phyloP scores from a whole-genome alignment of 495 filamentous ascomycete genomes.

The Trichoderma reesei region DNA sequence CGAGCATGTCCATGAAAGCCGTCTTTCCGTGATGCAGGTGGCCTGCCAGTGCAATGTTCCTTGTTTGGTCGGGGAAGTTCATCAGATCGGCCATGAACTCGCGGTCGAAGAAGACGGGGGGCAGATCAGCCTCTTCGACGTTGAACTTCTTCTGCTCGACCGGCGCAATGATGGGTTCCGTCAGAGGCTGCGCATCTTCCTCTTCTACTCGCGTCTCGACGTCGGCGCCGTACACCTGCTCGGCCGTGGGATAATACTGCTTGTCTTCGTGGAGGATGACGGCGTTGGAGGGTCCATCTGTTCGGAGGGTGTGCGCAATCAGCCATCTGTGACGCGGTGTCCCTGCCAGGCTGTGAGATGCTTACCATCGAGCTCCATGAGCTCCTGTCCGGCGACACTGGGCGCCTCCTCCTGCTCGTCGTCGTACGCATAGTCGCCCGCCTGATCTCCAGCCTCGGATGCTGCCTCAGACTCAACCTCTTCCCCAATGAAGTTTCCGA shows the following conservation, averaged over 20 bases:
- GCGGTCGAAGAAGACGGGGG: slow-evolving; percentile 75
- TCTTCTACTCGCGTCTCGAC: slow-evolving; percentile 96
- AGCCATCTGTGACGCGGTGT: slow-evolving; percentile 6
- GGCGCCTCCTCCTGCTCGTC: slow-evolving; percentile 58
- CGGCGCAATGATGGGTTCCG: slow-evolving; percentile 87
- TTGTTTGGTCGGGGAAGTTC: slow-evolving; percentile 87
- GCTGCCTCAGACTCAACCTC: slow-evolving; percentile 77
- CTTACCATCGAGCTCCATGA: slow-evolving; percentile 89
- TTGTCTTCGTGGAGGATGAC: slow-evolving; percentile 97
- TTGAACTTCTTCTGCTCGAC: slow-evolving; percentile 92
- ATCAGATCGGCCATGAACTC: slow-evolving; percentile 90
- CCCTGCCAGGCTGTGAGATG: background rate
- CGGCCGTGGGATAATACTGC: slow-evolving; percentile 95
- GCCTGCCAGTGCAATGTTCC: slow-evolving; percentile 84
- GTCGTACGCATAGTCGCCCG: slow-evolving; percentile 71
- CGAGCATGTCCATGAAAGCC: slow-evolving; percentile 96
- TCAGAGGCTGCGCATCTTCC: slow-evolving; percentile 88
- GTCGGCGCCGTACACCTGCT: slow-evolving; percentile 86
- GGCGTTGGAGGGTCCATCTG: slow-evolving; percentile 91
- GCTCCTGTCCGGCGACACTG: slow-evolving; percentile 59
- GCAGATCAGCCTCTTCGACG: slow-evolving; percentile 82
- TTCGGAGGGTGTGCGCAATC: slow-evolving; percentile 16
- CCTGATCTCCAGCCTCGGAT: slow-evolving; percentile 59
- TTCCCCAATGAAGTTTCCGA: slow-evolving; percentile 94
- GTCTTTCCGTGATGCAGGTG: slow-evolving; percentile 98